Evolutionary conservation across 2,329 filamentous ascomycete species (phyloP).

Genomic region (Microcera coccophila): DNA sequence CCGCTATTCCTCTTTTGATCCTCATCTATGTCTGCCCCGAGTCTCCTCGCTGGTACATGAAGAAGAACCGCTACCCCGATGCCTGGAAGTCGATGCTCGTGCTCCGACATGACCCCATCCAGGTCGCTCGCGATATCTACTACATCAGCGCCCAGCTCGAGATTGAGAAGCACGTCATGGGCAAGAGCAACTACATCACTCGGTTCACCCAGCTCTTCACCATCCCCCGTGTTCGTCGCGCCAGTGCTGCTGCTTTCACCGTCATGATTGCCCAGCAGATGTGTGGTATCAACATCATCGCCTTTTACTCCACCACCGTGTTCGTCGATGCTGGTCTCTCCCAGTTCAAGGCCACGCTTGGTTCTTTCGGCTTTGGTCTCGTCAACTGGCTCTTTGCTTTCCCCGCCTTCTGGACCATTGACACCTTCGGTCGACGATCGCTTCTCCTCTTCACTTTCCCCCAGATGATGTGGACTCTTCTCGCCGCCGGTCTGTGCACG

Average conservation of each 20-base stretch:
- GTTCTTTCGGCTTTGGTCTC: constrained; percentile 47
- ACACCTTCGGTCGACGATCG: constrained; percentile 61
- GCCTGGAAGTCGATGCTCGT: constrained; percentile 54
- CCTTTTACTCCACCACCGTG: constrained; percentile 67
- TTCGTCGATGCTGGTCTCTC: constrained; percentile 55
- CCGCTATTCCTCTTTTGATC: constrained; percentile 49
- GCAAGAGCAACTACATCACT: constrained; percentile 39
- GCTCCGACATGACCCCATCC: constrained; percentile 51
- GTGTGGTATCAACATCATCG: constrained; percentile 61
- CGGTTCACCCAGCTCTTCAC: constrained; percentile 62
- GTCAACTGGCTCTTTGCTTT: constrained; percentile 65
- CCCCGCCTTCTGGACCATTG: constrained; percentile 63
- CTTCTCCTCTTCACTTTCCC: constrained; percentile 64
- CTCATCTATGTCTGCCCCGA: constrained; percentile 61
- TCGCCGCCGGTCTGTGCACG: constrained; percentile 40
- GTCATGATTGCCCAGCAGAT: constrained; percentile 79
- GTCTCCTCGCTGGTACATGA: constrained; percentile 61
- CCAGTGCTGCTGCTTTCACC: constrained; percentile 70
- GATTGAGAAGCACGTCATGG: constrained; percentile 37
- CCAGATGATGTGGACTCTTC: constrained; percentile 58
- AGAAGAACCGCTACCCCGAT: constrained; percentile 57
- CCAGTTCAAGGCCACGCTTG: constrained; percentile 49
- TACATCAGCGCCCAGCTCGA: constrained; percentile 45
- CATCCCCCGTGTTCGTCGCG: constrained; percentile 63
- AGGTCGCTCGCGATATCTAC: constrained; percentile 59